A percentile compares a stretch with the other conserved stretches of the same genome.
These are phyloP conservation scores for Venturiaceae sp. DNA, from an alignment of 2,329 filamentous ascomycete species.

Conservation along the genomic window DNA sequence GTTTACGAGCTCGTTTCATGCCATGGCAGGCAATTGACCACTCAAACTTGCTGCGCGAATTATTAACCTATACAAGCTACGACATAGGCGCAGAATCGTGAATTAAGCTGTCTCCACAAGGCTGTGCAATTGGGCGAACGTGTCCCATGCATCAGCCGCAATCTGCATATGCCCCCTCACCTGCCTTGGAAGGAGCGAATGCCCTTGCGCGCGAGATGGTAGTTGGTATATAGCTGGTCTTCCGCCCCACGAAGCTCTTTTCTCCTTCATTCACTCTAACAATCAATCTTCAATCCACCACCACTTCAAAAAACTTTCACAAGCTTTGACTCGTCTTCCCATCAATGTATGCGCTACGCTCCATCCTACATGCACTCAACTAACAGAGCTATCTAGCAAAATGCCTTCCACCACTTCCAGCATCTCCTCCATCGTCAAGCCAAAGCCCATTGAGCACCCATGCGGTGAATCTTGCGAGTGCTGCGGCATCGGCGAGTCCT, in stretches of 20 bases:
- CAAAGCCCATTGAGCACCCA: conserved; percentile 1
- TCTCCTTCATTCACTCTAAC: not conserved
- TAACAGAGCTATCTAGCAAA: not conserved
- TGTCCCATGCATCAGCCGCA: not conserved
- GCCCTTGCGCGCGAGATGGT: not conserved
- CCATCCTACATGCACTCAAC: not conserved
- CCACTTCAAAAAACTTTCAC: not conserved
- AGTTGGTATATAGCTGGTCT: not conserved
- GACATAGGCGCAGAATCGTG: not conserved
- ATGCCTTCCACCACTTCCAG: conserved; percentile 2
- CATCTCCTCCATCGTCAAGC: conserved; percentile 4
- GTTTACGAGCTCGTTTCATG: not conserved
- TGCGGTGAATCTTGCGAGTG: conserved; percentile 4
- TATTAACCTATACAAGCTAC: not conserved
- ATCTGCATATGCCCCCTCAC: not conserved
- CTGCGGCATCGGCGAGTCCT: conserved; percentile 2
- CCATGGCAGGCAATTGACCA: not conserved
- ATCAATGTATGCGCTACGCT: not conserved
- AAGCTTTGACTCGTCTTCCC: not conserved
- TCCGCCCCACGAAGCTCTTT: not conserved
- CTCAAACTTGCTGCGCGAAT: not conserved
- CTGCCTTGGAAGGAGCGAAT: not conserved
- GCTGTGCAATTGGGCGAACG: not conserved
- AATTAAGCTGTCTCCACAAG: not conserved
- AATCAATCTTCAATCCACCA: not conserved